Conservation (phyloP, 2,329 filamentous ascomycete species). For the Trichoderma aggressivum region DNA sequence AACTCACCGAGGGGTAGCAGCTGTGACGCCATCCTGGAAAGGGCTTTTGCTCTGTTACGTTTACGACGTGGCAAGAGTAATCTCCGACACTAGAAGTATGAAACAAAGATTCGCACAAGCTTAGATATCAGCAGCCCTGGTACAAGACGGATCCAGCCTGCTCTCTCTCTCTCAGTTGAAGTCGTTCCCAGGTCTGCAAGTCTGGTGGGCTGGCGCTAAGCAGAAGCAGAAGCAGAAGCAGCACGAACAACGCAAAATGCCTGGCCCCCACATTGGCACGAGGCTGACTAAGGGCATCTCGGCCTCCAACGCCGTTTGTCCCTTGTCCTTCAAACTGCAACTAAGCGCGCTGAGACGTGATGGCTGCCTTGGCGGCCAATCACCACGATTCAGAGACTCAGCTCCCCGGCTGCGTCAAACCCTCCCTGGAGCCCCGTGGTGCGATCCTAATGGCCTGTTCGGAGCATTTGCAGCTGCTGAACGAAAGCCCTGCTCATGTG, state of each 20-base stretch:
- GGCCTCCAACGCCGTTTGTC: background rate
- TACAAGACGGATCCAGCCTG: background rate
- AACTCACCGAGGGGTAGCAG: conserved; percentile 65
- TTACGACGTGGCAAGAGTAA: background rate
- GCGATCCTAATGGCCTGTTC: background rate
- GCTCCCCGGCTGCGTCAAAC: background rate
- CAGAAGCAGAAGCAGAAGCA: too few species aligned
- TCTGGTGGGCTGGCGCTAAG: conserved; percentile 1
- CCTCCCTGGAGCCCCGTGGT: conserved; percentile 1
- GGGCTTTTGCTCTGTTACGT: background rate
- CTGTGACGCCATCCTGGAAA: conserved; percentile 63
- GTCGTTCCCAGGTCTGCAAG: background rate
- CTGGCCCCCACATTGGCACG: conserved; percentile 34
- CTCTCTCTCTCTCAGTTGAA: background rate
- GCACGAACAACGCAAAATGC: background rate
- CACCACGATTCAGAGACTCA: conserved; percentile 2
- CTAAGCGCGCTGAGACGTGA: conserved; percentile 16
- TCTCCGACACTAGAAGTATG: background rate
- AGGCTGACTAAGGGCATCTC: conserved; percentile 34
- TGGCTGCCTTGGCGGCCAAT: conserved; percentile 18
- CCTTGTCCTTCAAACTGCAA: background rate
- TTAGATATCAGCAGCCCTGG: background rate
- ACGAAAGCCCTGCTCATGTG: background rate
- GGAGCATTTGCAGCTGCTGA: background rate
- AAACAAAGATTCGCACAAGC: background rate